A percentile compares a stretch with the other conserved stretches of the same genome.
Conservation (phyloP, 2,329 filamentous ascomycete genomes). For the Colletotrichum tropicicola region DNA sequence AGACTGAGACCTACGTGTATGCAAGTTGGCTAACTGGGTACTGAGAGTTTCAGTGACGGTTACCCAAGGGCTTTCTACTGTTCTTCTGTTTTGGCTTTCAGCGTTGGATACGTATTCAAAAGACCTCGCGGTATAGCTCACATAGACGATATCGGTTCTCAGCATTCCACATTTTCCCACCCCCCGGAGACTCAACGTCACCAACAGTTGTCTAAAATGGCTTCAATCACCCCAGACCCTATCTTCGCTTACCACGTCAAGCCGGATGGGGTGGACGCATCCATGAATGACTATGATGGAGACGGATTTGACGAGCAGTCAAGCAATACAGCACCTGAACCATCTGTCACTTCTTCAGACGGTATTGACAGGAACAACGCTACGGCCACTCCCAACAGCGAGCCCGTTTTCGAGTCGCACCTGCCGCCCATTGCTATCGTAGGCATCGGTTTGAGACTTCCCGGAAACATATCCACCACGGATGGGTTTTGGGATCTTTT, state of each 20-base stretch:
- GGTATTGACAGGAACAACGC: not conserved
- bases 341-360: conserved; percentile 34
- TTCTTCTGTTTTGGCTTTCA: not conserved
- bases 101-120: no score
- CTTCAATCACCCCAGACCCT: not conserved
- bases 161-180: no score
- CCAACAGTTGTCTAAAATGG: not conserved
- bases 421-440: conserved; percentile 50
- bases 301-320: conserved; percentile 4
- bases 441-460: conserved; percentile 51
- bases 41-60: not conserved
- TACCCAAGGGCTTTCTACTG: not conserved
- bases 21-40: no score
- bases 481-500: conserved; percentile 48
- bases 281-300: not conserved
- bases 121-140: no score
- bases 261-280: no score
- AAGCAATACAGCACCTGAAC: conserved; percentile 37
- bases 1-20: no score
- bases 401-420: not conserved
- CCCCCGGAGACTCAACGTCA: no score
- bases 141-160: no score
- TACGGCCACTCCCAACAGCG: not conserved
- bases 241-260: not conserved
- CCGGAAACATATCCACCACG: conserved; percentile 43